Percentiles rank a stretch among this genome's conserved stretches.
These are phyloP conservation scores for Thyridium curvatum DNA, from an alignment of 2,329 filamentous ascomycete species.

Conservation along the genomic window DNA sequence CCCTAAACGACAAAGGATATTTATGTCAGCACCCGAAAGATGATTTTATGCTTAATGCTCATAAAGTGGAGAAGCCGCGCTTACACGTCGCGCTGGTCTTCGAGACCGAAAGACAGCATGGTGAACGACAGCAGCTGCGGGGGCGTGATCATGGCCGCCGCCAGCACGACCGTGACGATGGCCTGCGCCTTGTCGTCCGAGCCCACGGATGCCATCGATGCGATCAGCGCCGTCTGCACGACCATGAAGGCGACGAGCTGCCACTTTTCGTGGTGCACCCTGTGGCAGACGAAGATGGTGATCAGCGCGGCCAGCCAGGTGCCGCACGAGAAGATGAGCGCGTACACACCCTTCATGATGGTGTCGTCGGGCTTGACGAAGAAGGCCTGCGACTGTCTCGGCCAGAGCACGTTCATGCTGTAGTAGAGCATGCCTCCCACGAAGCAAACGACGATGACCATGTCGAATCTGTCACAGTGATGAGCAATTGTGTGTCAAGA, in stretches of 20 bases:
- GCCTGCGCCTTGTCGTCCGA: constrained; percentile 23
- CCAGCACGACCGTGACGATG: constrained; percentile 22
- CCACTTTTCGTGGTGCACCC: constrained; percentile 26
- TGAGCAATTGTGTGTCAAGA: neutral
- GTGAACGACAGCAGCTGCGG: constrained; percentile 23
- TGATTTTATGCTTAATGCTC: too few relatives aligned
- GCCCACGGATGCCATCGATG: constrained; percentile 23
- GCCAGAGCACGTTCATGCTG: constrained; percentile 23
- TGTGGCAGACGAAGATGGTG: constrained; percentile 18
- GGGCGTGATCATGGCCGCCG: constrained; percentile 21
- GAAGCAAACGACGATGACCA: constrained; percentile 22
- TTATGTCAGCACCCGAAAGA: neutral
- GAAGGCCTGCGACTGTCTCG: constrained; percentile 17
- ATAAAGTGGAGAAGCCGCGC: too few relatives aligned
- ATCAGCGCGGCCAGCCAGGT: constrained; percentile 21
- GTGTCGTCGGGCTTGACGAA: constrained; percentile 21
- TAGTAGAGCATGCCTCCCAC: constrained; percentile 24
- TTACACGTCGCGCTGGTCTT: constrained; percentile 25
- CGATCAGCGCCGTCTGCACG: constrained; percentile 26
- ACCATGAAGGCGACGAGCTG: constrained; percentile 25
- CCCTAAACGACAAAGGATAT: constrained; percentile 7
- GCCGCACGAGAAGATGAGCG: constrained; percentile 19
- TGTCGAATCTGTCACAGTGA: constrained; percentile 15
- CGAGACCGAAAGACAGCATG: constrained; percentile 25
- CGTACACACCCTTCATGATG: constrained; percentile 19